Base-by-base conservation (phyloP, 2,329 filamentous ascomycete species). In the Ascochyta lentis region DNA sequence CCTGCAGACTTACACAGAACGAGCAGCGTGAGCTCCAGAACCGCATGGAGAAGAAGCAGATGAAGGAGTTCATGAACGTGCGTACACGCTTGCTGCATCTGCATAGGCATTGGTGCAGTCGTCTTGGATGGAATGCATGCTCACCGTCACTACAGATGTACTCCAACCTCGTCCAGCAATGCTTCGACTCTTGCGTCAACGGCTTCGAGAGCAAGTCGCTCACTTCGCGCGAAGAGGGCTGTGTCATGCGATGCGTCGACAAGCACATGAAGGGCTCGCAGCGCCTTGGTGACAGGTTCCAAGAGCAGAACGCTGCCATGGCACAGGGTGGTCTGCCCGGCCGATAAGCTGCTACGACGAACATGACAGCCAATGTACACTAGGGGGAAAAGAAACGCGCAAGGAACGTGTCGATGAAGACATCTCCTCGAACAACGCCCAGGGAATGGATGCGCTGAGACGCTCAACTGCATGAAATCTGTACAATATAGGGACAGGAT, bases 51-150 rank as follows among this genome's bases (percentile, higher is more conserved):
- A 90, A 91, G 81, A 96, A 95, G 81, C 95, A 99, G 81, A 91
- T 99, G 84, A 96, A 96, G 82, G 94, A 98, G 77, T 98, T 99
- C 76, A 96, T 98, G 89, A 90, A 87, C 71, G 95, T 98, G 84
- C 19, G 53, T 42, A 69, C 91, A 34, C 19, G 2, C 15, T 22
- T 41, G n/a, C n/a, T 37, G 31, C 31, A 46, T 51, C 51, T 63
- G 44, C 50, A 23, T 15, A 23, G 3, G 6, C 22, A 23, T 12
- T 8, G 41, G 26, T 41, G 24, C 22, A 52, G 49, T 55, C 63
- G 48, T 44, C 31, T n/a, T 15, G 1, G 3, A 4, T n/a, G 24
- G 19, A 4, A 31, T 5, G 6, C n/a, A 13, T 1, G 10, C 39
- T 49, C 5, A 59, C 37, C 27, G 29, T 15, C 43, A 12, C 64